phyloP scores from a whole-genome alignment of 176 grass and related monocot species.

The Aechmea fasciata region DNA sequence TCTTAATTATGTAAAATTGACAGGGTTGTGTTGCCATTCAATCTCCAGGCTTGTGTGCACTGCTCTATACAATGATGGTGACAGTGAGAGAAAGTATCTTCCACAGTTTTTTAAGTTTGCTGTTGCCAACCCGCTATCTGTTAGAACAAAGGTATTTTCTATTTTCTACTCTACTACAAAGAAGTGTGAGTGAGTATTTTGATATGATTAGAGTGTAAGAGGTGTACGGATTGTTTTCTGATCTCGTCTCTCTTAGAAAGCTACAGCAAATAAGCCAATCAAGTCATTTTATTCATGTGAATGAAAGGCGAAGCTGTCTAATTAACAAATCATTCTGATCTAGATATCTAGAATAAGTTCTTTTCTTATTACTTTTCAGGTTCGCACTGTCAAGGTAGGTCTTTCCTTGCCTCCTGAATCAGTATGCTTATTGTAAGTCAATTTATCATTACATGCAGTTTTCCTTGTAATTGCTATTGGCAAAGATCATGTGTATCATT shows the following conservation, averaged over 20 bases:
- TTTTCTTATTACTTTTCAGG: constrained; percentile 38
- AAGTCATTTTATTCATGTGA: neutral
- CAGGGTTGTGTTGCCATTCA: constrained; percentile 11
- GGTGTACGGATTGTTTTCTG: neutral
- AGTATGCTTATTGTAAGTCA: constrained; percentile 39
- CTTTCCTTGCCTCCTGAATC: constrained; percentile 28
- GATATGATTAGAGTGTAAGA: no score
- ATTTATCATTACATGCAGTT: constrained; percentile 12
- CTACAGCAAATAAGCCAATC: neutral
- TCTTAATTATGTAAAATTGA: constrained; percentile 1
- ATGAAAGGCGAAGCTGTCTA: neutral
- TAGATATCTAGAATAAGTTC: constrained; percentile 1
- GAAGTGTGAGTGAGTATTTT: no score
- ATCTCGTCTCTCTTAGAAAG: neutral
- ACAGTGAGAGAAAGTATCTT: constrained; percentile 95
- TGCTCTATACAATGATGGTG: constrained; percentile 89
- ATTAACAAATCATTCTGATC: neutral
- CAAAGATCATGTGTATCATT: neutral
- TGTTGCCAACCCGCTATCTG: constrained; percentile 90
- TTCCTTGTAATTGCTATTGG: constrained; percentile 1
- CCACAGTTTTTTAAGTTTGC: constrained; percentile 98
- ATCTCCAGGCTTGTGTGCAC: constrained; percentile 87
- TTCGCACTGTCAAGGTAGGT: constrained; percentile 97
- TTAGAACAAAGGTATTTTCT: constrained; percentile 86
- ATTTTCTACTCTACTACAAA: neutral